Base-by-base conservation (phyloP, 345 rosid species). In the Rhodamnia argentea region DNA sequence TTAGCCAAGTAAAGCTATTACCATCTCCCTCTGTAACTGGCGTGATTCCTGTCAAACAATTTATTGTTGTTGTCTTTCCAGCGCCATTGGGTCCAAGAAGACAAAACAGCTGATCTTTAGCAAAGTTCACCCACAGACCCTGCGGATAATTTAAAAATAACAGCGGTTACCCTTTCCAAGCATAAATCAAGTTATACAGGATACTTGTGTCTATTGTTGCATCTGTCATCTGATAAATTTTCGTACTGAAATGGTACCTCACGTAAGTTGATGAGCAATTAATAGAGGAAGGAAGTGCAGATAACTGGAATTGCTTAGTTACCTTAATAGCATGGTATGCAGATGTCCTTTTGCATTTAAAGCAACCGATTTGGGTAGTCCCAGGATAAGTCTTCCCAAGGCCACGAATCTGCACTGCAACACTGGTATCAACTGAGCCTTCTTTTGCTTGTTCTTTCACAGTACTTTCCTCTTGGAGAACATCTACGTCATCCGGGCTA, bases 81-180 rank as follows among this genome's bases (percentile, higher is more conserved):
- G 98, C 99, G 59, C 99, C 99, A 83, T 97, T 97, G 88, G 98
- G 99, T 85, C 99, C 99, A 88, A 97, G 98, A 84, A 97, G 96
- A 92, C 99, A 97, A 87, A 97, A 97, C 27, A 96, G 87, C 85
- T 97, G 98, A 91, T 97, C 95, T 89, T 94, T 92, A 50, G 96
- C 91, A 86, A 95, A 92, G 87, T 97, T 97, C 89, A 96, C 89
- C 96, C 98, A 97, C 87, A 97, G 86, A 9, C 94, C 98, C 99
- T 97, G 91, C 78, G 32, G 23, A 64, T 16, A 32, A 32, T 64
- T 32, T 16, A 16, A 32, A 64, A 32, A 6, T 64, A 82, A 87
- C 23, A 18, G 53, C 3, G 37, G 20, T 40, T 44, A 27, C 22
- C 47, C 13, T 59, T 18, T 24, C 50, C 32, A 52, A 64, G 55